A percentile compares a stretch with the other conserved stretches of the same genome.
These are phyloP conservation scores for Meyerozyma carpophila DNA, from an alignment of 1,139 yeast genomes.

Conservation along the genomic window DNA sequence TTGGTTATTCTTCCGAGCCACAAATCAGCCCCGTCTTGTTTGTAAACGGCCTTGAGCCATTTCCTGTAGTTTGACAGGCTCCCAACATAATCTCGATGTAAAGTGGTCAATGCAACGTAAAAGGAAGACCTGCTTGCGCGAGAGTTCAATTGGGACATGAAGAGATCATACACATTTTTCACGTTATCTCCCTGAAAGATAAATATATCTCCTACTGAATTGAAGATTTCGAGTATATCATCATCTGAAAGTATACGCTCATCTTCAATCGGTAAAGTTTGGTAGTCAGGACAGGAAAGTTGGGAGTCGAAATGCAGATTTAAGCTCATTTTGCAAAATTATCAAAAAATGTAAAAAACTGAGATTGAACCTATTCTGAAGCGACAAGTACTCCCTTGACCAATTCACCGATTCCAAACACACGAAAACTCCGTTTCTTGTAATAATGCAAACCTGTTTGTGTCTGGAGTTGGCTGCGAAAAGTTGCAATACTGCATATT, in stretches of 20 bases:
- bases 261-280: background rate
- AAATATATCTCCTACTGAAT: background rate
- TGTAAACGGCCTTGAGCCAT: conserved; percentile 11
- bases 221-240: conserved; percentile 2
- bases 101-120: conserved; percentile 7
- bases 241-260: background rate
- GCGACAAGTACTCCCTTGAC: too few species aligned
- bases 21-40: background rate
- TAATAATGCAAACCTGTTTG: background rate
- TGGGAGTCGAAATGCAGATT: background rate
- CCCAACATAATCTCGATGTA: conserved; percentile 13
- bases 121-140: conserved; percentile 11
- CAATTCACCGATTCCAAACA: too few species aligned
- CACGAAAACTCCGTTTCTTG: background rate
- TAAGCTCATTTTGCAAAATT: background rate
- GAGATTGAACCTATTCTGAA: background rate
- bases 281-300: background rate
- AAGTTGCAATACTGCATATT: background rate
- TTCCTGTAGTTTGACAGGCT: conserved; percentile 12
- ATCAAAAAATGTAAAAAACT: background rate
- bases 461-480: background rate
- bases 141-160: conserved; percentile 11
- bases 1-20: background rate
- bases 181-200: conserved; percentile 8
- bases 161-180: conserved; percentile 9